phyloP scores from a whole-genome alignment of 164 flowering plant genomes.

The Pachysandra terminalis region DNA sequence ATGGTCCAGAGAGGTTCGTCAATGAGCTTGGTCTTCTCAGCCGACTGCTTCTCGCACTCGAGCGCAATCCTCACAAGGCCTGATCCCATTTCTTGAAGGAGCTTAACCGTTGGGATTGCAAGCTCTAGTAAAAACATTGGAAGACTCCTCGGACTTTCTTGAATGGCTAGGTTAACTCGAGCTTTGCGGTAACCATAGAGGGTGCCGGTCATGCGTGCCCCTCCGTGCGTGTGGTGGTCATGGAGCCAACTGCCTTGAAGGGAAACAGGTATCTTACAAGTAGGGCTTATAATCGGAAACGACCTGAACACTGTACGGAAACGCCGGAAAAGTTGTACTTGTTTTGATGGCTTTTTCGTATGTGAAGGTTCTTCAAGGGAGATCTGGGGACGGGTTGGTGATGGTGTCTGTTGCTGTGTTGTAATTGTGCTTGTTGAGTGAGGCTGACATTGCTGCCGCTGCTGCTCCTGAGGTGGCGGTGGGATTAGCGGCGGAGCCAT shows the following conservation, averaged over 20 bases:
- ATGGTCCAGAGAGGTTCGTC: slow-evolving; percentile 82
- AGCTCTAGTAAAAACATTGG: slow-evolving; percentile 71
- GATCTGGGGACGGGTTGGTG: slow-evolving; percentile 13
- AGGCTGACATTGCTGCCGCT: no score
- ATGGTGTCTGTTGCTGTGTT: slow-evolving; percentile 10
- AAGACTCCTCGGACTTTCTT: slow-evolving; percentile 51
- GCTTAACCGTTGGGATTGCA: slow-evolving; percentile 53
- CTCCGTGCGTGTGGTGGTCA: slow-evolving; percentile 36
- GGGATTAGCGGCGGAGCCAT: slow-evolving; percentile 7
- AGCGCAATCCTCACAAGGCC: slow-evolving; percentile 75
- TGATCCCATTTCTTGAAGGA: slow-evolving; percentile 67
- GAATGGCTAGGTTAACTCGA: slow-evolving; percentile 58
- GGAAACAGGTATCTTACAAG: slow-evolving; percentile 52
- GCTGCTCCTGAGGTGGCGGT: slow-evolving; percentile 16
- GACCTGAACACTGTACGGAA: slow-evolving; percentile 59
- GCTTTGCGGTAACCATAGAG: slow-evolving; percentile 65
- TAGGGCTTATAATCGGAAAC: slow-evolving; percentile 52
- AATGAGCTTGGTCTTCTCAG: slow-evolving; percentile 33
- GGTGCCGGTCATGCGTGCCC: slow-evolving; percentile 63
- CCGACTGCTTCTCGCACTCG: slow-evolving; percentile 58
- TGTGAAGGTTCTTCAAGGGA: slow-evolving; percentile 44
- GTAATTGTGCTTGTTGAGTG: slow-evolving; percentile 3
- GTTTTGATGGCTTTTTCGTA: slow-evolving; percentile 23
- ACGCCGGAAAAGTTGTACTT: slow-evolving; percentile 36
- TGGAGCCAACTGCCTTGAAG: slow-evolving; percentile 24